Percentiles rank a stretch among this genome's conserved stretches.
Conservation (phyloP, 2,329 filamentous ascomycete species). For the Fusarium dimerum region DNA sequence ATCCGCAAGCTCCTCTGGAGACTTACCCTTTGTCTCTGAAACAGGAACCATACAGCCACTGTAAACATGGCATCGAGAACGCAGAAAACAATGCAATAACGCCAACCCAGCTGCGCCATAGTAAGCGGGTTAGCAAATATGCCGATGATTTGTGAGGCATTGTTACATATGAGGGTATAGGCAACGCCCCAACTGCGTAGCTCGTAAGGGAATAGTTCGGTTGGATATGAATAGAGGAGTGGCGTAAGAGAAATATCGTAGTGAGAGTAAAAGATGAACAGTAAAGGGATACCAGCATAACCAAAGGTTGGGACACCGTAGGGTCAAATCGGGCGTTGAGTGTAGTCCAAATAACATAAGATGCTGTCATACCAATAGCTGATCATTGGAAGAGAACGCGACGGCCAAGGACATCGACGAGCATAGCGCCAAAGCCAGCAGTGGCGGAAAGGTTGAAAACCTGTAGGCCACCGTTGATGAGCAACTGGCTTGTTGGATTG, state of each 20-base stretch:
- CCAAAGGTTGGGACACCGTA: not conserved
- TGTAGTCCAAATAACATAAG: not conserved
- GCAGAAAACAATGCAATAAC: not conserved
- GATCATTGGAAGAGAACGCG: not conserved
- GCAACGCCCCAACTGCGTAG: not conserved
- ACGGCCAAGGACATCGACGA: conserved; percentile 2
- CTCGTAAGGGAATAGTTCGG: not conserved
- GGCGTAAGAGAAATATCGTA: not conserved
- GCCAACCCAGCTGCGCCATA: not conserved
- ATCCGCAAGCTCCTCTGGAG: not conserved
- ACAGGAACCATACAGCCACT: not conserved
- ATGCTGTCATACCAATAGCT: not conserved
- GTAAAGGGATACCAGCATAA: not conserved
- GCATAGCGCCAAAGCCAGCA: not conserved
- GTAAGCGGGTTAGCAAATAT: not conserved
- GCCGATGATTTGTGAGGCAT: not conserved
- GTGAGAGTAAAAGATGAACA: conserved; percentile 4
- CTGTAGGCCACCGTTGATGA: conserved; percentile 3
- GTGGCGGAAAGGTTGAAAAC: not conserved
- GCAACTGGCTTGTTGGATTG: not conserved
- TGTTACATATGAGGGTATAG: not conserved
- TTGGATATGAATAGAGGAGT: not conserved
- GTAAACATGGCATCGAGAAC: not conserved
- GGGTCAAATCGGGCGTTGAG: not conserved
- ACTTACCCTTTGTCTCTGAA: not conserved